A percentile compares a stretch with the other conserved stretches of the same genome.
Evolutionary conservation across 805 yeast species (phyloP).

Genomic region (Wickerhamomyces bovis): DNA sequence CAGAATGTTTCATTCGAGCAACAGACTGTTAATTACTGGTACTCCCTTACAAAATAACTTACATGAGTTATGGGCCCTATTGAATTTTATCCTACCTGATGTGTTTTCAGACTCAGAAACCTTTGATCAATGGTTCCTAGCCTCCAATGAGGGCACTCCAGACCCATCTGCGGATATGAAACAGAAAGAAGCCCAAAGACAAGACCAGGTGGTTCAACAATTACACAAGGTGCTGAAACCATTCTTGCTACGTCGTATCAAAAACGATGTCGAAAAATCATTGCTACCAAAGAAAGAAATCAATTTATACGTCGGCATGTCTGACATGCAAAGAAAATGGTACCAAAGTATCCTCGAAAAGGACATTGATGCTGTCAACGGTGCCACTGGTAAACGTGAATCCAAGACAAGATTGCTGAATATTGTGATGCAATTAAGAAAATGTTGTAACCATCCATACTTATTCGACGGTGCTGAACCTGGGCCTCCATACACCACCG

Average conservation of each 20-base stretch:
- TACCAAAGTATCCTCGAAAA: conserved; percentile 71
- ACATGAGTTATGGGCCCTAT: conserved; percentile 76
- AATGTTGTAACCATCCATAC: conserved; percentile 83
- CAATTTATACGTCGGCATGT: conserved; percentile 68
- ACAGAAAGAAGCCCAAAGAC: conserved; percentile 27
- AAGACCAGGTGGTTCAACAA: conserved; percentile 55
- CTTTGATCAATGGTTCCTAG: conserved; percentile 68
- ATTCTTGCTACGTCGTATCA: conserved; percentile 68
- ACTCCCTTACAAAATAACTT: conserved; percentile 77
- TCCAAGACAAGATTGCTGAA: conserved; percentile 70
- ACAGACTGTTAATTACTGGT: conserved; percentile 71
- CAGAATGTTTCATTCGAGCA: conserved; percentile 62
- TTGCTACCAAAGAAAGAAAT: conserved; percentile 69
- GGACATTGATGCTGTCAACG: conserved; percentile 81
- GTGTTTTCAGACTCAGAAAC: conserved; percentile 67
- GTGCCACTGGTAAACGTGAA: conserved; percentile 70
- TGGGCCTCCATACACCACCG: conserved; percentile 84
- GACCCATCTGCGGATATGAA: conserved; percentile 31
- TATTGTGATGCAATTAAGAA: conserved; percentile 80
- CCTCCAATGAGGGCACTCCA: conserved; percentile 24
- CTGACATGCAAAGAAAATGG: conserved; percentile 76
- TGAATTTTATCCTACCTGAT: conserved; percentile 73
- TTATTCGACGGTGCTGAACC: conserved; percentile 86
- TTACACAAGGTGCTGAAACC: conserved; percentile 73
- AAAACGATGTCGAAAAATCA: conserved; percentile 76